Evolutionary conservation across 1,284 basidiomycete genomes (phyloP).

Genomic region (Leccinum solheimii): DNA sequence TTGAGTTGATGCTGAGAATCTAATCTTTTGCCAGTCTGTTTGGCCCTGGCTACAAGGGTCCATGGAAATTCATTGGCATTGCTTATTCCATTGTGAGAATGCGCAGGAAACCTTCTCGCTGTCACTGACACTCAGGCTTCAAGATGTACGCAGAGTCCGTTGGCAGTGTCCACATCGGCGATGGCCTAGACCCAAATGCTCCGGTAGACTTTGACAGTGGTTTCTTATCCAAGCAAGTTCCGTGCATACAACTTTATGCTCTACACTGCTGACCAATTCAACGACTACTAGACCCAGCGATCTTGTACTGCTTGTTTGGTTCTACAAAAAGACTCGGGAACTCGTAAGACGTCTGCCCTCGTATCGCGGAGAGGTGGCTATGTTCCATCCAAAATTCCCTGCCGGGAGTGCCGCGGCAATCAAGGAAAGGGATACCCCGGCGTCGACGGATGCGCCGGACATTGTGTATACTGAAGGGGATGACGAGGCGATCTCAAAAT

Average conservation of each 20-base stretch:
- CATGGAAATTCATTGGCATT: conserved; percentile 5
- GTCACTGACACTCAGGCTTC: background rate
- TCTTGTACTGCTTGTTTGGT: background rate
- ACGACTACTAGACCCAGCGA: conserved; percentile 2
- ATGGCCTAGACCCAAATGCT: conserved; percentile 18
- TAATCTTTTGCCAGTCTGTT: background rate
- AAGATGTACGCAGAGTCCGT: conserved; percentile 26
- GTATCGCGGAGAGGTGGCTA: conserved; percentile 52
- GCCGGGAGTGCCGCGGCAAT: conserved; percentile 43
- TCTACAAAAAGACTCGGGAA: conserved; percentile 42
- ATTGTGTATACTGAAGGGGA: conserved; percentile 59
- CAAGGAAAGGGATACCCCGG: conserved; percentile 37
- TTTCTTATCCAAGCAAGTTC: conserved; percentile 5
- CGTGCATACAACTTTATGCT: background rate
- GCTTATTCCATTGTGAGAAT: conserved; percentile 1
- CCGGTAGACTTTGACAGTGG: conserved; percentile 21
- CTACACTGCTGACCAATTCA: background rate
- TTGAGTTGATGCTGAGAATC: too few relatives aligned
- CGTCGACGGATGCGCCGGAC: conserved; percentile 43
- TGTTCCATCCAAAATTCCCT: conserved; percentile 50
- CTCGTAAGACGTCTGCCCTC: conserved; percentile 51
- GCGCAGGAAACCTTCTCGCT: too few relatives aligned
- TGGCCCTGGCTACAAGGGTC: background rate
- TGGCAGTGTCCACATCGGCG: conserved; percentile 29
- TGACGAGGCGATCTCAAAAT: conserved; percentile 50